A percentile compares a stretch with the other conserved stretches of the same genome.
These are phyloP conservation scores for Daldinia concentrica DNA, from an alignment of 495 filamentous ascomycete genomes.

Conservation along the genomic window DNA sequence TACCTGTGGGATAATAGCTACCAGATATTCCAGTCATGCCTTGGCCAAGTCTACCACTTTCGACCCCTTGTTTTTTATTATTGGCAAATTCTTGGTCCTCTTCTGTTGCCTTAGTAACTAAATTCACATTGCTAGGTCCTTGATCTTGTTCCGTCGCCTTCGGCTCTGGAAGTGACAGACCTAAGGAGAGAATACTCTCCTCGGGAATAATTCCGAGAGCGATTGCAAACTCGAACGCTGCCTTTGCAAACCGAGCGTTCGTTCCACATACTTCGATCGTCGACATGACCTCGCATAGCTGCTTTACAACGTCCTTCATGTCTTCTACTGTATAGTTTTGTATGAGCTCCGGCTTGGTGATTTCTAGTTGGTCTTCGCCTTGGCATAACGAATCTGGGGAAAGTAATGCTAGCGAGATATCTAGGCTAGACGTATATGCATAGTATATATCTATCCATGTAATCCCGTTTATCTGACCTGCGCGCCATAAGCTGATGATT, in stretches of 20 bases:
- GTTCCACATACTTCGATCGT: constrained; percentile 37
- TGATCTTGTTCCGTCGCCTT: neutral
- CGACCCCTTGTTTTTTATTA: neutral
- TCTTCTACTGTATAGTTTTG: constrained; percentile 19
- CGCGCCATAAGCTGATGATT: constrained; percentile 26
- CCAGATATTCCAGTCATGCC: constrained; percentile 10
- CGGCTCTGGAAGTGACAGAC: constrained; percentile 8
- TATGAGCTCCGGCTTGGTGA: constrained; percentile 19
- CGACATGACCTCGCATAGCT: constrained; percentile 37
- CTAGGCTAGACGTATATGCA: constrained; percentile 29
- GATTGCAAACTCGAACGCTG: constrained; percentile 36
- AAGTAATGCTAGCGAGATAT: constrained; percentile 34
- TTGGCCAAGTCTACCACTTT: constrained; percentile 3
- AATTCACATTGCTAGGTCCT: neutral
- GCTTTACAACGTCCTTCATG: constrained; percentile 23
- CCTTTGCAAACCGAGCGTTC: constrained; percentile 38
- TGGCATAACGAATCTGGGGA: constrained; percentile 23
- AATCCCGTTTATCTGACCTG: constrained; percentile 32
- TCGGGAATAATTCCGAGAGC: constrained; percentile 26
- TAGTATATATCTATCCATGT: constrained; percentile 41
- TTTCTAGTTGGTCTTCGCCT: constrained; percentile 20
- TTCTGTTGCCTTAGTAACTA: neutral
- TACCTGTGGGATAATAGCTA: constrained; percentile 6
- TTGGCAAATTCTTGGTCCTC: neutral
- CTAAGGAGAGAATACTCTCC: constrained; percentile 14